phyloP scores from a whole-genome alignment of 768 basidiomycete genomes.

The Boletus fagicola region DNA sequence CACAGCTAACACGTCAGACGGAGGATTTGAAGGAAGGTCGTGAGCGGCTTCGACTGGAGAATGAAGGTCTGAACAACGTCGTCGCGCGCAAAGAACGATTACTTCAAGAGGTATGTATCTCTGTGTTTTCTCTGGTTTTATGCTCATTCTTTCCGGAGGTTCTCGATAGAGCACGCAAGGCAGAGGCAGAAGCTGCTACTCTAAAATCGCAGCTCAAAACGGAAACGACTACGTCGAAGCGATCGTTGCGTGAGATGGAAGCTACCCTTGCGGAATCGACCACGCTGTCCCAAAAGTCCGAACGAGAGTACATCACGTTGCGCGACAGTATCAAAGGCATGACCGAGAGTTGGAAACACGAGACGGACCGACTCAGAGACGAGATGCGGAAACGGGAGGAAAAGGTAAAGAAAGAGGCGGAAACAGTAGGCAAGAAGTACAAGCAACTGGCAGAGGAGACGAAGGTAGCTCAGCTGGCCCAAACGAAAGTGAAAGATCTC shows the following conservation, averaged over 20 bases:
- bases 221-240: conserved; percentile 71
- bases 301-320: conserved; percentile 79
- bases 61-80: conserved; percentile 85
- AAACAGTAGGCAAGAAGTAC: conserved; percentile 70
- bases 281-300: conserved; percentile 72
- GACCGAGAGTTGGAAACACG: conserved; percentile 69
- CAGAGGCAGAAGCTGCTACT: conserved; percentile 69
- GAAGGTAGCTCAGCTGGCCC: conserved; percentile 46
- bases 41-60: conserved; percentile 79
- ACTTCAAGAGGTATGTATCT: conserved; percentile 69
- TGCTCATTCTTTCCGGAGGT: conserved; percentile 42
- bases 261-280: conserved; percentile 68
- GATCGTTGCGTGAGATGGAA: conserved; percentile 80
- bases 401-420: conserved; percentile 62
- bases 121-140: neutral
- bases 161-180: conserved; percentile 81
- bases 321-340: conserved; percentile 75
- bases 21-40: conserved; percentile 88
- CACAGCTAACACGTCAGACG: conserved; percentile 78
- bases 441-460: conserved; percentile 60
- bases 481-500: conserved; percentile 48
- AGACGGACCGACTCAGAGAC: conserved; percentile 65
- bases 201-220: conserved; percentile 72
- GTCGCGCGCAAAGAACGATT: conserved; percentile 84
- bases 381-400: conserved; percentile 79